Evolutionary conservation across 495 filamentous ascomycete genomes (phyloP), one percentile per base, ranked within the genome.

Genomic region (Penicillium fimorum): DNA sequence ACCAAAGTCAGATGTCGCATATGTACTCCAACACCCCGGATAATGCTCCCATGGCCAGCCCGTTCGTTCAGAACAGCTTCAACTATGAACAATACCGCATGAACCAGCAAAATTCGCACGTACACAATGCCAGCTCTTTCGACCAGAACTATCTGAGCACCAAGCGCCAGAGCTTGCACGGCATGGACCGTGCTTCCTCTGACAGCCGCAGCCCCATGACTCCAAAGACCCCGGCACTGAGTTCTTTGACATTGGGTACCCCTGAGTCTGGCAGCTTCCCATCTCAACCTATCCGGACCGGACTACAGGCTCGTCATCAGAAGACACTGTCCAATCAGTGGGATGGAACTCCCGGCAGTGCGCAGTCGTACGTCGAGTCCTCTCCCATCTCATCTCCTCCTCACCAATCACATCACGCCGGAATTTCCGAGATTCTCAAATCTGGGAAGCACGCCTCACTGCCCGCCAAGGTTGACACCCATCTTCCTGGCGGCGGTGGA

Each of bases 21-120:
- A 76, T 86, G 53, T 96, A 84, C 69, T 96, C 92, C 27, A 87
- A 87, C 61, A 96, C 91, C 3, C 92, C 91, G 8, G 92, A 96
- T 45, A 89, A 89, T 22, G 85, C 87, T 44, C 91, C 91, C 5
- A 92, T 95, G 57, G 86, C 90, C 61, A 95, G 90, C 64, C 92
- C 92, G 0, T 96, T 92, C 60, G 79, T 87, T 25, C 82, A 90
- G 47, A 74, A 72, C 56, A 86, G 82, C 63, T 93, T 91, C 73
- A 73, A 84, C 65, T 87, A 87, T 54, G 78, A 82, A 12, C 88
- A 90, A 58, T 90, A 87, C 65, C 74, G 75, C 17, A 83, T 89
- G 76, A 79, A 79, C 56, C 79, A 79, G 40, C 84, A 81, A 49
- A 73, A 79, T 53, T 77, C 54, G 74, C 84, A 67, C 76, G 74